Evolutionary conservation across 2,329 filamentous ascomycete genomes (phyloP), one percentile per base, ranked within the genome.

Genomic region (Cladophialophora bantiana): DNA sequence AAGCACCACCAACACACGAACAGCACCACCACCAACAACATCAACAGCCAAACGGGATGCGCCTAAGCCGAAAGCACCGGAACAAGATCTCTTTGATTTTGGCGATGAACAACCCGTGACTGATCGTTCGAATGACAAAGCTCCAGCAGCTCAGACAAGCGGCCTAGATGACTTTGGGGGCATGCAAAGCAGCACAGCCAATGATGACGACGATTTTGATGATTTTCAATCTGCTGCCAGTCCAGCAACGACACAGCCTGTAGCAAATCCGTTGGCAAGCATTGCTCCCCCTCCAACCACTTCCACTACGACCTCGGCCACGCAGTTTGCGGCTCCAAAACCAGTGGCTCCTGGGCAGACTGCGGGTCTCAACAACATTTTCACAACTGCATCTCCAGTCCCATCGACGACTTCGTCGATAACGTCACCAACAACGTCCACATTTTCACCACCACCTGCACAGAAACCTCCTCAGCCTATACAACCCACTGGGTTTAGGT

Each of bases 211-310:
- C 72, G 95, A 97, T 70, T 98, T 98, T 75, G 95, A 98, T 76
- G 95, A 99, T 76, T 98, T 98, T 84, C 93, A 97, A 78, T 96
- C 93, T 20, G 94, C 94, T 13, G 83, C 90, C 2, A 87, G 90
- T 3, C 82, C 87, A 32, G 75, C 83, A 13, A 78, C 76, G 53
- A 71, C 74, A 59, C 73, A 75, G n/a, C 68, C 76, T 32, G 72
- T 76, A 20, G 67, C 77, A 7, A 75, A 77, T 26, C 74, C 79
- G 31, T 75, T 76, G 36, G 78, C 81, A 62, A 72, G 75, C 13
- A 78, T 83, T 53, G 70, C 83, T 18, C 78, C 84, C 45, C 78
- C 84, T 20, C 80, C 84, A 36, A 72, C 80, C 13, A 79, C 82
- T 6, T 79, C 81, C 10, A 81, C 80, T 65, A 81, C 80, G 3